These are phyloP conservation scores for Phytopythium helicoides DNA, from an alignment of 352 stramenopile species.

Conservation along the genomic window DNA sequence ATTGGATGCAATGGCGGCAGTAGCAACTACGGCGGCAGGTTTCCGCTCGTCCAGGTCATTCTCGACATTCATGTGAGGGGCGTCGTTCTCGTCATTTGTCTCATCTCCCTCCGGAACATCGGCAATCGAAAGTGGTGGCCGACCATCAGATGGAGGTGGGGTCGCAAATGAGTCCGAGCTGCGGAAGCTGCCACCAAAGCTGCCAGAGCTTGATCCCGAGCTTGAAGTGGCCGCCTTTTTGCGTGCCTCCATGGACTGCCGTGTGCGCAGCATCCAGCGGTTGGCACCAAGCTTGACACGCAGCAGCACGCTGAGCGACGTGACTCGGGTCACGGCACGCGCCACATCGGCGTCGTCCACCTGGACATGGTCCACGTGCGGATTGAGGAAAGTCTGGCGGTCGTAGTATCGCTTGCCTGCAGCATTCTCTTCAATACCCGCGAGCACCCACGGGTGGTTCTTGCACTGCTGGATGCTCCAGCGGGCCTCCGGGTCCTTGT, in stretches of 20 bases:
- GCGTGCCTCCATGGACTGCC: conserved; percentile 51
- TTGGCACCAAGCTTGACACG: conserved; percentile 77
- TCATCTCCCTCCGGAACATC: conserved; percentile 24
- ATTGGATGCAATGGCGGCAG: conserved; percentile 19
- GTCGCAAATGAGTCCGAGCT: conserved; percentile 4
- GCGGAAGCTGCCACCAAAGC: conserved; percentile 4
- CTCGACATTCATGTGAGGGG: too few relatives aligned
- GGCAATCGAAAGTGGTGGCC: conserved; percentile 12
- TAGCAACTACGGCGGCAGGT: neutral
- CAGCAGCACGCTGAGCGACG: conserved; percentile 68
- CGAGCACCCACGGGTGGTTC: conserved; percentile 61
- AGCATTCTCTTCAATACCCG: conserved; percentile 34
- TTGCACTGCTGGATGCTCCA: conserved; percentile 73
- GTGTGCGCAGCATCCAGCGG: conserved; percentile 75
- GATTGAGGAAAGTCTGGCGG: conserved; percentile 44
- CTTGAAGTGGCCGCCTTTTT: conserved; percentile 18
- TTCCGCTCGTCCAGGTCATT: neutral
- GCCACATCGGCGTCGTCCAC: conserved; percentile 60
- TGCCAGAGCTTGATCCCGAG: conserved; percentile 4
- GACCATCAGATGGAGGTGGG: conserved; percentile 9
- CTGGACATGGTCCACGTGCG: conserved; percentile 47
- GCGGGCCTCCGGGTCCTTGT: conserved; percentile 71
- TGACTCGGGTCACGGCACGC: conserved; percentile 71
- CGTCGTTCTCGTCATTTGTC: conserved; percentile 12
- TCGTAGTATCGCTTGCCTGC: conserved; percentile 5